phyloP scores from a whole-genome alignment of 371 early-diverging fungal species.

The Rhizopus delemar region DNA sequence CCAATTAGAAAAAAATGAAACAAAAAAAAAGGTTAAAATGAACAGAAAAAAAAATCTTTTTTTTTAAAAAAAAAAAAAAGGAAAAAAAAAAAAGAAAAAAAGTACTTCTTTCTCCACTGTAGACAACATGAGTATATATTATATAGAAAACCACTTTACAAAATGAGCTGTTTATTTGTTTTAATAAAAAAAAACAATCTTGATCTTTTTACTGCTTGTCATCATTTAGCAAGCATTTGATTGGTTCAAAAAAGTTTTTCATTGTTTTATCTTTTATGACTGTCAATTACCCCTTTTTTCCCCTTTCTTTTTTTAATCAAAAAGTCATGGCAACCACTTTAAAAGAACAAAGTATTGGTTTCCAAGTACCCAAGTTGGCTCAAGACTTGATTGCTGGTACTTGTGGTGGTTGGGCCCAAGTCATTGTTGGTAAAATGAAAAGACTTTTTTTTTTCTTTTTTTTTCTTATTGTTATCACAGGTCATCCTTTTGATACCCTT shows the following conservation, averaged over 20 bases:
- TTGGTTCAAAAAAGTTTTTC: not conserved
- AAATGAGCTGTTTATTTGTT: no score
- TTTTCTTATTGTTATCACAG: conserved; percentile 20
- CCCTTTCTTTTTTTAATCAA: not conserved
- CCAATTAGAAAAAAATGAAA: not conserved
- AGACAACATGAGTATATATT: no score
- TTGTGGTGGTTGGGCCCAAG: conserved; percentile 87
- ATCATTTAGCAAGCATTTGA: not conserved
- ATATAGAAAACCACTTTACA: no score
- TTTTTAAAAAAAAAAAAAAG: no score
- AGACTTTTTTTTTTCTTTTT: not conserved
- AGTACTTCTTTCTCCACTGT: no score
- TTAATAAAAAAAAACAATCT: no score
- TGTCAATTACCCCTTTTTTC: not conserved
- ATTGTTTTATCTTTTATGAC: not conserved
- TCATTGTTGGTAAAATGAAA: conserved; percentile 63
- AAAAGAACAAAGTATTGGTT: conserved; percentile 1
- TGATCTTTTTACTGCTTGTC: not conserved
- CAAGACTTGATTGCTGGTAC: conserved; percentile 80
- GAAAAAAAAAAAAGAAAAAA: no score
- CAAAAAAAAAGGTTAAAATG: no score
- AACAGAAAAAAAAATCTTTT: no score
- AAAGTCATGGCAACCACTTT: not conserved
- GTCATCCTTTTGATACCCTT: conserved; percentile 79
- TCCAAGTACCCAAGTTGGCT: conserved; percentile 50